A percentile compares a stretch with the other conserved stretches of the same genome.
These are phyloP conservation scores for Diatrype stigma DNA, from an alignment of 2,329 filamentous ascomycete species.

Conservation along the genomic window DNA sequence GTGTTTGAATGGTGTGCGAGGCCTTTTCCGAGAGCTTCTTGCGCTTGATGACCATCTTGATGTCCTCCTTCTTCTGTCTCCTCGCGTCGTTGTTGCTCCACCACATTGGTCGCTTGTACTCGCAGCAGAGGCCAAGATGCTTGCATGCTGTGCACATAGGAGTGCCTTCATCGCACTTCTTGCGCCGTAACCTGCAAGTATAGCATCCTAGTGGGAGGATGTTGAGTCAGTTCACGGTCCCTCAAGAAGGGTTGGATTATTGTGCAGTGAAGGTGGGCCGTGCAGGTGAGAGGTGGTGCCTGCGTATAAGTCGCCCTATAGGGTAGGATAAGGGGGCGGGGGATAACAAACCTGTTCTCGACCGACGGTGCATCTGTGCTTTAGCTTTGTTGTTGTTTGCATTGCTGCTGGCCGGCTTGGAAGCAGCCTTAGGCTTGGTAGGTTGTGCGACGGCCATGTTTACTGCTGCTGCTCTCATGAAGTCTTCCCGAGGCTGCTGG, in stretches of 20 bases:
- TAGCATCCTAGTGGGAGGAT: constrained; percentile 52
- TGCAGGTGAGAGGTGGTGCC: constrained; percentile 6
- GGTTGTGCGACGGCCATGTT: constrained; percentile 61
- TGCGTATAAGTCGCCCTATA: constrained; percentile 10
- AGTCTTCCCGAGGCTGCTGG: constrained; percentile 40
- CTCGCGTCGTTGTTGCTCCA: constrained; percentile 92
- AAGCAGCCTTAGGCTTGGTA: constrained; percentile 54
- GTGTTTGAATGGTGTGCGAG: constrained; percentile 51
- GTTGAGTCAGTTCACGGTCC: constrained; percentile 28
- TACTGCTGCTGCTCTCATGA: constrained; percentile 46
- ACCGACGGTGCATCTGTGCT: constrained; percentile 87
- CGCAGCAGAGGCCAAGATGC: constrained; percentile 77
- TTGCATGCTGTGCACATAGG: constrained; percentile 63
- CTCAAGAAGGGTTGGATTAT: constrained; percentile 11
- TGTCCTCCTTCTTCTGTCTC: constrained; percentile 82
- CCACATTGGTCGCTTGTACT: constrained; percentile 96
- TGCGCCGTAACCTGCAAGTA: constrained; percentile 62
- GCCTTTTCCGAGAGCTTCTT: constrained; percentile 92
- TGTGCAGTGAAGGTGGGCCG: constrained; percentile 12
- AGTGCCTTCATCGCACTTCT: constrained; percentile 65
- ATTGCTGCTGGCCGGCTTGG: constrained; percentile 46
- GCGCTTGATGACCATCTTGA: constrained; percentile 96
- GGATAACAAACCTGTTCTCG: constrained; percentile 77
- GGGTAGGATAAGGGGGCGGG: constrained; percentile 24
- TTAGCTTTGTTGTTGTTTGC: constrained; percentile 59